Conservation (phyloP, 2,329 filamentous ascomycete species). For the Lasiodiplodia gonubiensis region DNA sequence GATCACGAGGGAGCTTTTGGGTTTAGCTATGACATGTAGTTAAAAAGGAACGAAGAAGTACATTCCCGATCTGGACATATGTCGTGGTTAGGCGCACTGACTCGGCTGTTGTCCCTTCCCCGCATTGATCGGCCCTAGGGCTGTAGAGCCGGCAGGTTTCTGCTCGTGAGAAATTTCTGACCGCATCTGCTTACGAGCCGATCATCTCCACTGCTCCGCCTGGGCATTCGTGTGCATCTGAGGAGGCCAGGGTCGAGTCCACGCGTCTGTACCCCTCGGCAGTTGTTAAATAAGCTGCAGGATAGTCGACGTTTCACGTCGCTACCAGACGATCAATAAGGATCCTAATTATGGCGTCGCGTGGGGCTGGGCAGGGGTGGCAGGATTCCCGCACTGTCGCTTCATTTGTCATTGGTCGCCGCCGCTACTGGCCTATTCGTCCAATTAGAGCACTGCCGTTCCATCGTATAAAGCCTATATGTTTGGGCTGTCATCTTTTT, state of each 20-base stretch:
- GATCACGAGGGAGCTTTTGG: background rate
- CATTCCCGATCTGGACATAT: background rate
- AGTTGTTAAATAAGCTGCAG: background rate
- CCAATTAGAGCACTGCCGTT: no score
- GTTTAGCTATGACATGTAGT: background rate
- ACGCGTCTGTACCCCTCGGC: background rate
- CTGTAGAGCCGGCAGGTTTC: background rate
- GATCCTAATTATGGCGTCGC: background rate
- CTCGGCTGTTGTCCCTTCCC: constrained; percentile 4
- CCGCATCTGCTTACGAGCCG: background rate
- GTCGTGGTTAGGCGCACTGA: background rate
- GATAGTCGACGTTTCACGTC: background rate
- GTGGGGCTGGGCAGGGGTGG: background rate
- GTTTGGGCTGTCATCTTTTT: background rate
- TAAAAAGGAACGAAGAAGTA: background rate
- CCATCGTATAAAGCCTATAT: background rate
- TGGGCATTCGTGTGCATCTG: background rate
- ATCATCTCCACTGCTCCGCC: background rate
- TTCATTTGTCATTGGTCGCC: background rate
- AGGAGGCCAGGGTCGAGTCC: background rate
- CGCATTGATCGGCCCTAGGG: constrained; percentile 20
- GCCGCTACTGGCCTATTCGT: no score
- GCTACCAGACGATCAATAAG: background rate
- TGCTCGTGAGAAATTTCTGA: constrained; percentile 2
- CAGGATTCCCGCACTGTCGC: background rate